A percentile compares a stretch with the other conserved stretches of the same genome.
Evolutionary conservation across 805 yeast genomes (phyloP).

Genomic region (Candida vaughaniae): DNA sequence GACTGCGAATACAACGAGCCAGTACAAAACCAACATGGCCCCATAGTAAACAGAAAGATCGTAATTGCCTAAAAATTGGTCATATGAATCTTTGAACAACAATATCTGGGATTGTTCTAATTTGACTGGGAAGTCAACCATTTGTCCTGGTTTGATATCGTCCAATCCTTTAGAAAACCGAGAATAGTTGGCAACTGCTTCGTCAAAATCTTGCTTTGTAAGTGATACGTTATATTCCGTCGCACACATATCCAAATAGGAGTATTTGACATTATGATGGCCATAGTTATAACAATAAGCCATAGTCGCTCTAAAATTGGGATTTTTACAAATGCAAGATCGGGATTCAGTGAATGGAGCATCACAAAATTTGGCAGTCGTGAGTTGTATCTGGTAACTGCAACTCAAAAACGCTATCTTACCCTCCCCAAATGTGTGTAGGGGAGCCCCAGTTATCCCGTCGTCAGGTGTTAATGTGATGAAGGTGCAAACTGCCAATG

Average conservation of each 20-base stretch:
- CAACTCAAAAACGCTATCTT: slow-evolving; percentile 33
- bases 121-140: slow-evolving; percentile 24
- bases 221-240: slow-evolving; percentile 19
- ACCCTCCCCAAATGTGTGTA: slow-evolving; percentile 26
- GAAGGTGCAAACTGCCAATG: slow-evolving; percentile 19
- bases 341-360: slow-evolving; percentile 4
- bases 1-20: slow-evolving; percentile 27
- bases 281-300: slow-evolving; percentile 33
- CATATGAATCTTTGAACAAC: slow-evolving; percentile 26
- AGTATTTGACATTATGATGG: slow-evolving; percentile 21
- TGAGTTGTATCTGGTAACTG: slow-evolving; percentile 19
- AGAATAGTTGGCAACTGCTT: slow-evolving; percentile 19
- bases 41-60: slow-evolving; percentile 47
- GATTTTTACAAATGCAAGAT: slow-evolving; percentile 27
- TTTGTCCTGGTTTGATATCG: slow-evolving; percentile 5
- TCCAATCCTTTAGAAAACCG: slow-evolving; percentile 15
- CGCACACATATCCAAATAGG: slow-evolving; percentile 26
- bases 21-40: slow-evolving; percentile 26
- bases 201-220: slow-evolving; percentile 20
- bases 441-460: slow-evolving; percentile 35
- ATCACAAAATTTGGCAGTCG: slow-evolving; percentile 22
- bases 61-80: slow-evolving; percentile 40
- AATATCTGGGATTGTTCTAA: slow-evolving; percentile 20
- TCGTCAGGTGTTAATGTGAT: slow-evolving; percentile 34
- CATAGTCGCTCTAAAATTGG: slow-evolving; percentile 35